Evolutionary conservation across 2,329 filamentous ascomycete genomes (phyloP), one percentile per base, ranked within the genome.

Genomic region (Neofusicoccum parvum): DNA sequence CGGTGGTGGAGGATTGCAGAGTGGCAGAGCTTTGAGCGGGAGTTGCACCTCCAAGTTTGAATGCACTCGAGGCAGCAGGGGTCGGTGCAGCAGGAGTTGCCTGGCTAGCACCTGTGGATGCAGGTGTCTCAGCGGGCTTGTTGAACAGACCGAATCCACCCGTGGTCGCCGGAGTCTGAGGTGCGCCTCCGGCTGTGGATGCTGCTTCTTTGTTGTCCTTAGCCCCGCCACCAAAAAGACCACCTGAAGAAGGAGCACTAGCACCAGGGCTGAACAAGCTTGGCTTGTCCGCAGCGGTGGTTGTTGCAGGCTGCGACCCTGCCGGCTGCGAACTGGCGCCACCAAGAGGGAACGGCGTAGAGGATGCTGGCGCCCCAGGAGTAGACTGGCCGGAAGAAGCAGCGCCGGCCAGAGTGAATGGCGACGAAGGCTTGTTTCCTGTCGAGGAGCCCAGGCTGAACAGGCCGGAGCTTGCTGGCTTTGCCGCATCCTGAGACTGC

Each of bases 371-470:
- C 2, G 64, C 48, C 34, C 37, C 62, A 56, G 62, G 66, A 20
- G 32, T 58, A 34, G 46, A 43, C 32, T 53, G 66, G 3, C 49
- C 34, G 14, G 51, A 36, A 23, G 64, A 27, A 48, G 43, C 17
- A 48, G 56, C 56, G 43, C 72, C 73, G 65, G 72, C 72, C 43
- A 73, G 59, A 23, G 68, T 68, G 48, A 77, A 76, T 5, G 27
- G n/a, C 10, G 56, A 60, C 51, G 74, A 70, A 34, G 71, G 68
- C 46, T 74, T 69, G 66, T 76, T 75, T 43, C 74, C 68, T 27
- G 75, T 71, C 48, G 70, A 64, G 9, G 49, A 54, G 14, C 27
- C 27, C 7, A 51, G 17, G 15, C 17, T 43, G 14, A 64, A 53
- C 7, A 53, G 27, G 7, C 49, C 27, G 11, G 62, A 20, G 2